Conservation (phyloP, 345 rosid species). For the Eucalyptus tenuipes region DNA sequence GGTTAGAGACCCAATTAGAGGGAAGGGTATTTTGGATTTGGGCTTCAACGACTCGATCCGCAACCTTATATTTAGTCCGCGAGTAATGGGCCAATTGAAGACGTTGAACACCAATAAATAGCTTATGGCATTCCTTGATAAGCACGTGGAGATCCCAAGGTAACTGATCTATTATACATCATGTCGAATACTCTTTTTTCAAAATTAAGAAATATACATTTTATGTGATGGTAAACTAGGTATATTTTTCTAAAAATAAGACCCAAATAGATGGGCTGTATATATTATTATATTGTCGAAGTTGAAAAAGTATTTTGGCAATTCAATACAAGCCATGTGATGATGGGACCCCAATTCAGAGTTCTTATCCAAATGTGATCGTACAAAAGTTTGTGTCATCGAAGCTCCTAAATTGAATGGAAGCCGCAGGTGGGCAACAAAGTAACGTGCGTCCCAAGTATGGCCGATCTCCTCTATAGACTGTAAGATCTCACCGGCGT, state of each 20-base stretch:
- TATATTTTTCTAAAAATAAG: not conserved
- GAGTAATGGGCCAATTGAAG: not conserved
- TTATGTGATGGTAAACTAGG: not conserved
- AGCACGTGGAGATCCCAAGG: not conserved
- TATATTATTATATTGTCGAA: not conserved
- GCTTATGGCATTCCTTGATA: not conserved
- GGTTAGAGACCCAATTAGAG: not conserved
- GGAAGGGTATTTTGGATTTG: not conserved
- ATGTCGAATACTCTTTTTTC: not conserved
- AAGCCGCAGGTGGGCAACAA: not conserved
- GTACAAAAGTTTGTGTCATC: not conserved
- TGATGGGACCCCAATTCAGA: not conserved
- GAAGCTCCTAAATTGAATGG: not conserved
- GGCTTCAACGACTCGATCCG: accelerated
- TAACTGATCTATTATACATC: not conserved
- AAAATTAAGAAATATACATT: not conserved
- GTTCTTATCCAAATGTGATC: not conserved
- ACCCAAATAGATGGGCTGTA: not conserved
- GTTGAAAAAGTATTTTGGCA: not conserved
- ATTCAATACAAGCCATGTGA: not conserved
- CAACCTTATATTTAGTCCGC: accelerated
- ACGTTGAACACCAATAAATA: no score
- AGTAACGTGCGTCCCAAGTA: not conserved
- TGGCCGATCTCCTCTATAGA: not conserved
- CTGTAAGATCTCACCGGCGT: not conserved